Conservation (phyloP, 2,329 filamentous ascomycete genomes). For the Aspergillus cejpii region DNA sequence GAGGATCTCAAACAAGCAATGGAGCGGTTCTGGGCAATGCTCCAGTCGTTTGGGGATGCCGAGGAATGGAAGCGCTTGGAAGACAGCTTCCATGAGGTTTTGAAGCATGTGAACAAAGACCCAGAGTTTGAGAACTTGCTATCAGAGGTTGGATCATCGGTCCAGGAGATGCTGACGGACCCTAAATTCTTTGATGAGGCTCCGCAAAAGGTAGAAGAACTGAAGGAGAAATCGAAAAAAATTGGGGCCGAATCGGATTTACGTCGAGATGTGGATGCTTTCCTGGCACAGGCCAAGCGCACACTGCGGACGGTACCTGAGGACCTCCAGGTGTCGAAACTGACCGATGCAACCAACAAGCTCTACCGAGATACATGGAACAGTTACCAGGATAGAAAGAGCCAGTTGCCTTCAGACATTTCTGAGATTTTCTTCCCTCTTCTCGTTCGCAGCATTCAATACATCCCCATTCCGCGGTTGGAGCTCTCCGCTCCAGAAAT, state of each 20-base stretch:
- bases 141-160: constrained; percentile 61
- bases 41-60: constrained; percentile 70
- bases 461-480: constrained; percentile 82
- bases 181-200: constrained; percentile 77
- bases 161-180: constrained; percentile 77
- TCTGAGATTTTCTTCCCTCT: constrained; percentile 76
- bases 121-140: constrained; percentile 76
- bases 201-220: constrained; percentile 57
- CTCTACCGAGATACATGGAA: constrained; percentile 66
- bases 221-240: constrained; percentile 51
- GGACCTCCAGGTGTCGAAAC: constrained; percentile 64
- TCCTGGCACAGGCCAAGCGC: constrained; percentile 61
- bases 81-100: constrained; percentile 59
- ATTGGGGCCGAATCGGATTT: constrained; percentile 61
- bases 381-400: constrained; percentile 56
- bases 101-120: constrained; percentile 68
- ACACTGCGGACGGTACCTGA: constrained; percentile 63
- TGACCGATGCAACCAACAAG: constrained; percentile 60
- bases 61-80: constrained; percentile 71
- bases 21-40: constrained; percentile 70
- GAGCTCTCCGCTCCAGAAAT: constrained; percentile 77
- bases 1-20: constrained; percentile 67
- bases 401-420: constrained; percentile 65
- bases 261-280: constrained; percentile 63
- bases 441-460: constrained; percentile 70